Evolutionary conservation across 2,329 filamentous ascomycete species (phyloP).

Genomic region (Thyridium curvatum): DNA sequence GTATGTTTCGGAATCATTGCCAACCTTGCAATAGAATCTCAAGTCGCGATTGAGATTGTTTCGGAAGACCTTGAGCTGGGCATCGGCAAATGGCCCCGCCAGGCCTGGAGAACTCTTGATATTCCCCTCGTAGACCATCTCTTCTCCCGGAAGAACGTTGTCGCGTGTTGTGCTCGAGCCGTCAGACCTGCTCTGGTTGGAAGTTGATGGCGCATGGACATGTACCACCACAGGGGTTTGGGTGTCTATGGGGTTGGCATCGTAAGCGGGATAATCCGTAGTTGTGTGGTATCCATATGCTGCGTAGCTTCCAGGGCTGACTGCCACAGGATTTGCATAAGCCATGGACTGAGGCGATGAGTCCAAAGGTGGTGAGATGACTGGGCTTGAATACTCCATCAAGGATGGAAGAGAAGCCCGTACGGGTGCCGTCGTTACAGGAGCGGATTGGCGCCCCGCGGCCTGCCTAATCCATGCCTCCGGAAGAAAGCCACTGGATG

Average conservation of each 20-base stretch:
- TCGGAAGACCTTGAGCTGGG: constrained; percentile 19
- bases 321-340: too few relatives aligned
- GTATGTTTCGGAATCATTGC: constrained; percentile 17
- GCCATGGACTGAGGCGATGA: too few relatives aligned
- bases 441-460: too few relatives aligned
- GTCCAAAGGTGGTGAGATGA: not conserved
- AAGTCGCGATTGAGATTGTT: constrained; percentile 17
- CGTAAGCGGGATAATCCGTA: too few relatives aligned
- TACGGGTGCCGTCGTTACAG: too few relatives aligned
- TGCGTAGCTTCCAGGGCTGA: not conserved
- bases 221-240: constrained; percentile 16
- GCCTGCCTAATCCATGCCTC: too few relatives aligned
- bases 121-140: constrained; percentile 17
- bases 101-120: constrained; percentile 15
- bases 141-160: constrained; percentile 20
- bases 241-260: constrained; percentile 10
- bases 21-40: constrained; percentile 17
- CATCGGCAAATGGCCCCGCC: constrained; percentile 13
- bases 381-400: constrained; percentile 12
- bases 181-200: constrained; percentile 10
- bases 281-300: not conserved
- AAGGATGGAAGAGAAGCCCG: constrained; percentile 9
- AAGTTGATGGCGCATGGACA: constrained; percentile 7
- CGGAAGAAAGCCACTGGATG: too few relatives aligned
- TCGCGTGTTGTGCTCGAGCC: constrained; percentile 15